Base-by-base conservation (phyloP, 2,329 filamentous ascomycete genomes). In the Fusarium sp. region DNA sequence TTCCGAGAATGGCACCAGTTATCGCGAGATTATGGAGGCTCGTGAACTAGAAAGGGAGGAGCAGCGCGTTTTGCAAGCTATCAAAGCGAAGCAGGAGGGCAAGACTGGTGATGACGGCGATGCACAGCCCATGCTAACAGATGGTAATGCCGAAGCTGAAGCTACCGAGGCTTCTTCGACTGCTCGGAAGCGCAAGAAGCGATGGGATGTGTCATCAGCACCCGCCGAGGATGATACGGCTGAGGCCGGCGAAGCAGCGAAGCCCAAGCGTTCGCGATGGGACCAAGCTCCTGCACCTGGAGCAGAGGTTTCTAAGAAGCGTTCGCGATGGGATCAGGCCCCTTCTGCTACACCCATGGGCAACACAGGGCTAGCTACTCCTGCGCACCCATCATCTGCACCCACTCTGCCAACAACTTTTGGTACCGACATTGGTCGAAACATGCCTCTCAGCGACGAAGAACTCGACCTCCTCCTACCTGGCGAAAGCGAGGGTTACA, bases 1-100 rank as follows among this genome's bases (percentile, higher is more conserved):
- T 30, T 86, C 88, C 33, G 89, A 90, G 62, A 92, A 95, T 75
- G 94, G 94, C 23, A 88, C 93, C 70, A 96, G 91, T 68, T 99
- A 98, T 81, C 91, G 93, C 76, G 94, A 97, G 73, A 88, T 97
- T 59, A 98, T 99, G 96, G 92, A 94, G 75, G 87, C 92, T 75
- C 93, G 95, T 60, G 96, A 99, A 76, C 83, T 98, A 15, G 96
- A 99, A 83, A 91, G 94, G 74, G 96, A 99, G 84, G 96, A 99
- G 83, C 94, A 96, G 78, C 90, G 96, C 72, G 93, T 99, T 40
- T 88, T 89, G 76, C 92, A 89, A 78, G 87, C 94, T 59, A 96
- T 99, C 72, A 90, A 93, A 75, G 92, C 96, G 56, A 93, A 93
- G 82, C 86, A 82, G 37, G 85, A 92, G 74, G 87, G 87, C 37